phyloP scores from a whole-genome alignment of 2,329 filamentous ascomycete genomes.

The Monosporascus sp. region DNA sequence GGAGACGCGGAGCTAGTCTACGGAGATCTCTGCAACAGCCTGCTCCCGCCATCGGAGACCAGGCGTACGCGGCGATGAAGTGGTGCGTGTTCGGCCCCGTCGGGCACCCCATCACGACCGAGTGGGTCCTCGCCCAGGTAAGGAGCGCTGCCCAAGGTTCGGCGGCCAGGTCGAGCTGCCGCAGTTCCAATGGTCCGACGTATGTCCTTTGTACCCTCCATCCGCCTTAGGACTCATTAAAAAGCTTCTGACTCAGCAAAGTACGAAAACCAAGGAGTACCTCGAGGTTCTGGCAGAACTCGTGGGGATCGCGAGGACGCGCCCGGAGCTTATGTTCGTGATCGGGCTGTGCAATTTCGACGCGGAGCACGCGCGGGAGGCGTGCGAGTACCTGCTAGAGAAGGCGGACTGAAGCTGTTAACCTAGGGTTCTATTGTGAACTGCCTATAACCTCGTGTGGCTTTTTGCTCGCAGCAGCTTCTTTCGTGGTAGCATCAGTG shows the following conservation, averaged over 20 bases:
- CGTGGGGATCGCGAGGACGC: slow-evolving; percentile 18
- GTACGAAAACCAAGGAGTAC: slow-evolving; percentile 28
- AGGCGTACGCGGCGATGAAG: slow-evolving; percentile 28
- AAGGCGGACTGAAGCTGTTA: slow-evolving; percentile 25
- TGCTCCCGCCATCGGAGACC: slow-evolving; percentile 13
- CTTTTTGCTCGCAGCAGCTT: background rate
- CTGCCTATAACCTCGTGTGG: background rate
- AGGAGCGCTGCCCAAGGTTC: slow-evolving; percentile 27
- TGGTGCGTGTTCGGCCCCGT: slow-evolving; percentile 28
- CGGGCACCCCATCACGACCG: slow-evolving; percentile 16
- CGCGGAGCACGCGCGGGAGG: slow-evolving; percentile 23
- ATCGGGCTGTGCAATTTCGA: slow-evolving; percentile 33
- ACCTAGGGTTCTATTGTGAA: slow-evolving; percentile 30
- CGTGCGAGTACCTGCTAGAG: slow-evolving; percentile 27
- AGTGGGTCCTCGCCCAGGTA: slow-evolving; percentile 22
- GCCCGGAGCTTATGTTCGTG: slow-evolving; percentile 23
- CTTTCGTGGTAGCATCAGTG: slow-evolving; percentile 14
- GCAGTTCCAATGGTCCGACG: slow-evolving; percentile 32
- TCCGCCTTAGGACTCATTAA: background rate
- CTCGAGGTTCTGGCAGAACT: slow-evolving; percentile 28
- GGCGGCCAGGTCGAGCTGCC: slow-evolving; percentile 27
- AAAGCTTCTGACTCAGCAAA: slow-evolving; percentile 4
- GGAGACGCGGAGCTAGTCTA: slow-evolving; percentile 30
- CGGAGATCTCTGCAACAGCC: slow-evolving; percentile 23
- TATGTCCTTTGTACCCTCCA: slow-evolving; percentile 11